A percentile compares a stretch with the other conserved stretches of the same genome.
Evolutionary conservation across 345 rosid species (phyloP).

Genomic region (Triadica sebifera): DNA sequence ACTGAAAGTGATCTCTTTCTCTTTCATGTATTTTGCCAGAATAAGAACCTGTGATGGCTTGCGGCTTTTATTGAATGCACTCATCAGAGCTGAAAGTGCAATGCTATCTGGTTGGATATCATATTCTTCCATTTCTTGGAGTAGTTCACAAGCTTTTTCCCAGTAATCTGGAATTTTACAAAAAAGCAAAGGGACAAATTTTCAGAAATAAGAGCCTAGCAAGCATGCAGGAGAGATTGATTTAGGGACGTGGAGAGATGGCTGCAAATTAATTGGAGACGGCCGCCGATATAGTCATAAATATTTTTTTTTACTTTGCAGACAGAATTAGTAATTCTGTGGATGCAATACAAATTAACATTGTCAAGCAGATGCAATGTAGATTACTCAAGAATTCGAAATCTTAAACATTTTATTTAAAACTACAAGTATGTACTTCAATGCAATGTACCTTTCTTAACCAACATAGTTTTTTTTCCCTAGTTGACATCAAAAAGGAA

Average conservation of each 20-base stretch:
- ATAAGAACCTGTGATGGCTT: constrained; percentile 65
- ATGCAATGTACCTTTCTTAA: too few species aligned
- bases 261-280: background rate
- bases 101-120: constrained; percentile 62
- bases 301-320: background rate
- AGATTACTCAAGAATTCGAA: background rate
- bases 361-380: background rate
- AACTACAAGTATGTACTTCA: background rate
- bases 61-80: constrained; percentile 78
- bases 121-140: constrained; percentile 71
- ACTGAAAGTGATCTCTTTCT: constrained; percentile 53
- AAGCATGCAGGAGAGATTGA: background rate
- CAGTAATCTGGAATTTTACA: constrained; percentile 48
- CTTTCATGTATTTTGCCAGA: constrained; percentile 63
- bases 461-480: background rate
- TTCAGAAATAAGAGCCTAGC: background rate
- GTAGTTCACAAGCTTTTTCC: constrained; percentile 62
- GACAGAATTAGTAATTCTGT: background rate
- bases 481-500: background rate
- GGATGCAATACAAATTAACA: background rate
- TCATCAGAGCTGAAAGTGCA: constrained; percentile 82
- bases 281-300: background rate
- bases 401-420: background rate
- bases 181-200: background rate
- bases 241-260: background rate